Evolutionary conservation across 495 filamentous ascomycete genomes (phyloP), one percentile per base, ranked within the genome.

Genomic region (Penicillium turbatum): DNA sequence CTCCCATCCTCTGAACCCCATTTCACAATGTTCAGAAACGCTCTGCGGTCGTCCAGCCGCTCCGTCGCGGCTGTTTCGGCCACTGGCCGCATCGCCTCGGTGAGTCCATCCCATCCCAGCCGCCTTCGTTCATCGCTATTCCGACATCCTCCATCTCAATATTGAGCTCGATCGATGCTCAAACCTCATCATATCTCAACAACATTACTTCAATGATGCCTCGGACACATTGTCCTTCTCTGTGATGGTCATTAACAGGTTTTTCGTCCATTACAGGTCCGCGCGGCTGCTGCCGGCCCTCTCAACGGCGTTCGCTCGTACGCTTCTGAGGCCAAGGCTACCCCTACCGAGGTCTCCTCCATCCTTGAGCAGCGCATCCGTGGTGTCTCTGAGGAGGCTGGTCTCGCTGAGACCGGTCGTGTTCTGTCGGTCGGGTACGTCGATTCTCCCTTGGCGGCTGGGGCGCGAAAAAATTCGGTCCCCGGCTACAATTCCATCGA

Each of bases 351-450:
- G 81, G 93, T 98, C 60, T 96, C 95, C 56, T 97, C 93, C 63
- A 97, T 98, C 72, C 88, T 98, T 67, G 93, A 97, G 80, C 92
- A 97, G 84, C 82, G 92, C 74, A 97, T 98, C 69, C 88, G 95
- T 72, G 95, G 93, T 82, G 89, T 96, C 63, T 83, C 92, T 73
- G 95, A 97, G 79, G 93, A 98, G 81, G 84, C 90, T 70, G 84
- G 84, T 75, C 85, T 98, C 70, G 92, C 93, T 69, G 93, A 98
- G 85, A 98, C 93, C 60, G 93, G 93, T 71, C 92, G 93, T 79
- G 93, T 98, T 71, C 84, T 98, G 66, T 97, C 93, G 63, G 92
- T 98, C 74, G 93, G 93, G 93, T 98, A 95, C 70, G 92, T 86
- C 55, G 54, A 56, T 53, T 38, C 36, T 44, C 59, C 44, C 50